Conservation (phyloP, 2,329 filamentous ascomycete species). For the Gliomastix tumulicola region DNA sequence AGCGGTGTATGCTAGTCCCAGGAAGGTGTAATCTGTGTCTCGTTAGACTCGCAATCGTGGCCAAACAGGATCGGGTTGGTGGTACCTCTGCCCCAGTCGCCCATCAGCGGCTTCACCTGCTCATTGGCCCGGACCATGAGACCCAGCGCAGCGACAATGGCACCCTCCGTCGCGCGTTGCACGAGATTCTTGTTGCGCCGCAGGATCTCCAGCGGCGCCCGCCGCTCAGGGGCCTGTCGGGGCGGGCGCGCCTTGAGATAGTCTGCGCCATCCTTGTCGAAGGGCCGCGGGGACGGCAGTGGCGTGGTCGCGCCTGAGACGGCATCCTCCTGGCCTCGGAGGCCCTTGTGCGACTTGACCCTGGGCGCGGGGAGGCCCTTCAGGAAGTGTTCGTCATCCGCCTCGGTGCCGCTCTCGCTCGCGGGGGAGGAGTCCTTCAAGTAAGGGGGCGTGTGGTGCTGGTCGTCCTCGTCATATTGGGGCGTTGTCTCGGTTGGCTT, state of each 20-base stretch:
- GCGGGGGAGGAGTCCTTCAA: slow-evolving; percentile 50
- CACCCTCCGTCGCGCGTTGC: slow-evolving; percentile 44
- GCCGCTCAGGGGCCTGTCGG: slow-evolving; percentile 9
- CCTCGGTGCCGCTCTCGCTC: slow-evolving; percentile 90
- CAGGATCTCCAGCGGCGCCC: slow-evolving; percentile 13
- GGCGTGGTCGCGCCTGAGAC: slow-evolving; percentile 51
- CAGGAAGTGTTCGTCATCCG: slow-evolving; percentile 86
- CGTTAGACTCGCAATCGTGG: too few species aligned
- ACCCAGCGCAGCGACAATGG: slow-evolving; percentile 42
- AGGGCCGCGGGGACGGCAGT: slow-evolving; percentile 42
- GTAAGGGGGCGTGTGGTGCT: slow-evolving; percentile 12
- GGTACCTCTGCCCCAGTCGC: slow-evolving; percentile 43
- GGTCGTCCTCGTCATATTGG: neutral
- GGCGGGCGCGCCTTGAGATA: slow-evolving; percentile 16
- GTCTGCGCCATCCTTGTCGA: slow-evolving; percentile 35
- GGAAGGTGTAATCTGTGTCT: slow-evolving; percentile 36
- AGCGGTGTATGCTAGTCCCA: slow-evolving; percentile 24
- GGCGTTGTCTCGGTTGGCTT: neutral
- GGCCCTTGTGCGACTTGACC: slow-evolving; percentile 67
- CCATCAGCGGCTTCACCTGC: slow-evolving; percentile 35
- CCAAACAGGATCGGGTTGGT: too few species aligned
- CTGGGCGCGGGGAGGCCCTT: slow-evolving; percentile 78
- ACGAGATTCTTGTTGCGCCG: slow-evolving; percentile 43
- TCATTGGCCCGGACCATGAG: slow-evolving; percentile 39
- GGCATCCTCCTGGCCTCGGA: slow-evolving; percentile 53